Evolutionary conservation across 208 protist genomes (phyloP).

Genomic region (Entamoeba dispar): DNA sequence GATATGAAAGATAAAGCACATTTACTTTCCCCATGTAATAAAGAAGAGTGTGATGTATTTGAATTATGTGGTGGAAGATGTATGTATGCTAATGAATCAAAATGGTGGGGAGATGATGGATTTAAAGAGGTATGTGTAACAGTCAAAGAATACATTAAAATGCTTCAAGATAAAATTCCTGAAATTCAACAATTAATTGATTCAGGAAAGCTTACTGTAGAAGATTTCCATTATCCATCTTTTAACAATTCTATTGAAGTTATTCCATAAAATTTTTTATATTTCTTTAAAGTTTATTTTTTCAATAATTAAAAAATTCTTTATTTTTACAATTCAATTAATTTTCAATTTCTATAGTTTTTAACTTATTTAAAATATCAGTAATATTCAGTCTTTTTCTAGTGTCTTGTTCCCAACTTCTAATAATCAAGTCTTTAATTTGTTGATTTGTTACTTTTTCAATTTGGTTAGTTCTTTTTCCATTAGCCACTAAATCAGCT

Average conservation of each 20-base stretch:
- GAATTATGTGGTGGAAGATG: slow-evolving; percentile 25
- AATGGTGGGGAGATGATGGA: slow-evolving; percentile 21
- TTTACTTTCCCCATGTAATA: slow-evolving; percentile 11
- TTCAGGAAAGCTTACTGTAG: neutral
- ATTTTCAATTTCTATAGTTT: too few species aligned
- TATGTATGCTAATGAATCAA: slow-evolving; percentile 23
- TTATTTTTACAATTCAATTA: too few species aligned
- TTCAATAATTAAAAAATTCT: too few species aligned
- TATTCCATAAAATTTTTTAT: neutral
- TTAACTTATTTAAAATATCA: too few species aligned
- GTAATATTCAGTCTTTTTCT: too few species aligned
- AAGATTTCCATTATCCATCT: neutral
- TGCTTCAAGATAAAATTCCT: neutral
- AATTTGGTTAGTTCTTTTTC: too few species aligned
- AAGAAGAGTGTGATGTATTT: slow-evolving; percentile 1
- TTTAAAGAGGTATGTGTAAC: slow-evolving; percentile 14
- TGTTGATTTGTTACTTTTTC: too few species aligned
- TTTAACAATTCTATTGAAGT: neutral
- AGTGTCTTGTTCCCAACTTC: too few species aligned
- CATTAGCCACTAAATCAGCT: too few species aligned
- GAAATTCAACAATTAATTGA: neutral
- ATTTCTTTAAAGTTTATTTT: too few species aligned
- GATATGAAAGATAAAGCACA: neutral
- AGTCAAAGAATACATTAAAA: slow-evolving; percentile 9
- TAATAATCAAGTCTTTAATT: too few species aligned